phyloP scores from a whole-genome alignment of 2,329 filamentous ascomycete species.

The Trichophyton equinum region DNA sequence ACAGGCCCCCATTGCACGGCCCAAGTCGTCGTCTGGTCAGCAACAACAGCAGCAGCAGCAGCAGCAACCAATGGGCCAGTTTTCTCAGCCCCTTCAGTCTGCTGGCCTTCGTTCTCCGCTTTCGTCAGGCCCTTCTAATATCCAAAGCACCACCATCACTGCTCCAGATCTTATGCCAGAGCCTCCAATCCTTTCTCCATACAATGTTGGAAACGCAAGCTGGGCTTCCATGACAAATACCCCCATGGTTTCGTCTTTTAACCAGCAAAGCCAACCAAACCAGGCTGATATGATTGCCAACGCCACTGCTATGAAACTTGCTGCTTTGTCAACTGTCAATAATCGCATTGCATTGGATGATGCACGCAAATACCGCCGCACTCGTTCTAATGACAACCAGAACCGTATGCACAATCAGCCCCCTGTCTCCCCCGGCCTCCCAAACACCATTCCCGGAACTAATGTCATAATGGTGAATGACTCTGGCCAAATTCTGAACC shows the following conservation, averaged over 20 bases:
- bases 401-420: constrained; percentile 39
- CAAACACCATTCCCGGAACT: constrained; percentile 51
- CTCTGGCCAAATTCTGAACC: constrained; percentile 72
- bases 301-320: constrained; percentile 96
- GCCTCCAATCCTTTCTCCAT: constrained; percentile 72
- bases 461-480: constrained; percentile 93
- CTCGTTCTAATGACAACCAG: constrained; percentile 70
- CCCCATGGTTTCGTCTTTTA: constrained; percentile 84
- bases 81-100: constrained; percentile 67
- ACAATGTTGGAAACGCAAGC: constrained; percentile 66
- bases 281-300: constrained; percentile 98
- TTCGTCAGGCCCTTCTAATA: constrained; percentile 48
- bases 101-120: constrained; percentile 71
- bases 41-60: constrained; percentile 27
- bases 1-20: constrained; percentile 45
- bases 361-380: constrained; percentile 86
- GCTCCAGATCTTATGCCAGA: constrained; percentile 57
- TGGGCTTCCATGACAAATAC: constrained; percentile 99
- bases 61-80: constrained; percentile 72
- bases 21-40: constrained; percentile 69
- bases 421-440: constrained; percentile 54
- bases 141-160: constrained; percentile 73
- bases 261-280: constrained; percentile 40
- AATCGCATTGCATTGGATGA: constrained; percentile 96
- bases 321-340: constrained; percentile 92